Percentiles rank a stretch among this genome's conserved stretches.
Conservation (phyloP, 345 rosid genomes). For the Streptanthus diversifolius region DNA sequence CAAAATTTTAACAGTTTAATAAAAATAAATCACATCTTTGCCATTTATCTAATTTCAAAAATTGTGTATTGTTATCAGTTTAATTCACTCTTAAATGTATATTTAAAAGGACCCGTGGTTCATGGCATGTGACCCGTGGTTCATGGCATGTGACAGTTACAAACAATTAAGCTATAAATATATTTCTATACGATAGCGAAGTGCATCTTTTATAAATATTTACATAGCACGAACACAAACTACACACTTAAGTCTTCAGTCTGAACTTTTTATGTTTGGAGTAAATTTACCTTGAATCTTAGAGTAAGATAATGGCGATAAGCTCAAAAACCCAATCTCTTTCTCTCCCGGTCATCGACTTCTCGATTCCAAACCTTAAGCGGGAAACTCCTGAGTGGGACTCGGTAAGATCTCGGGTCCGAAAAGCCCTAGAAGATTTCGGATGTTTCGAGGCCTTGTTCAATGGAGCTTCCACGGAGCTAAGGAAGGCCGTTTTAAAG, state of each 20-base stretch:
- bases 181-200: no score
- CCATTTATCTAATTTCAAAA: not conserved
- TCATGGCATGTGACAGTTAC: not conserved
- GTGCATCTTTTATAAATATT: not conserved
- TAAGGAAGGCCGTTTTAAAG: constrained; percentile 31
- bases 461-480: constrained; percentile 40
- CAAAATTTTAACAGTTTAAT: no score
- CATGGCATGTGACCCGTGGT: no score
- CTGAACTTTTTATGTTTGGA: no score
- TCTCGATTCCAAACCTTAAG: constrained; percentile 31
- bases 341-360: constrained; percentile 45
- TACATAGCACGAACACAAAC: not conserved
- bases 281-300: not conserved
- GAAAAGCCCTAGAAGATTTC: constrained; percentile 46
- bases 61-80: no score
- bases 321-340: not conserved
- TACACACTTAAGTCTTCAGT: not conserved
- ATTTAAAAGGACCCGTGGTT: no score
- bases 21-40: not conserved
- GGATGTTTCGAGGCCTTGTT: constrained; percentile 60
- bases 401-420: constrained; percentile 34
- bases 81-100: no score
- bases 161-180: not conserved
- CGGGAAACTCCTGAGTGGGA: constrained; percentile 37
- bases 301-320: not conserved